These are phyloP conservation scores for Basidiobolus meristosporus DNA, from an alignment of 371 early-diverging fungal genomes.

Conservation along the genomic window DNA sequence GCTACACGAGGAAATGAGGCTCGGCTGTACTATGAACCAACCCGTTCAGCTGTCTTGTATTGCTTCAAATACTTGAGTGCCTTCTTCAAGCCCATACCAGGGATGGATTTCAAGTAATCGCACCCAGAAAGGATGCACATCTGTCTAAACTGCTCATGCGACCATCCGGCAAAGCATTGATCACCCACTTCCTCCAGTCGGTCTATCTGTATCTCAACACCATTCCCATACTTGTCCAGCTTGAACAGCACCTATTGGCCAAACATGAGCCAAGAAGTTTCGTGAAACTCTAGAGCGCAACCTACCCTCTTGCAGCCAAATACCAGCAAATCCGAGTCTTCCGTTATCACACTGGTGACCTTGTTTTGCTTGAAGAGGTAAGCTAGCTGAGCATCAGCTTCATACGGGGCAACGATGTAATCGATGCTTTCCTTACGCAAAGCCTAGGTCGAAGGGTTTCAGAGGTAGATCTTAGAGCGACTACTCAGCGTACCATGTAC, in stretches of 20 bases:
- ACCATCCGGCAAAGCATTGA: conserved; percentile 32
- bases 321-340: conserved; percentile 93
- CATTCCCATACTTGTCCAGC: conserved; percentile 51
- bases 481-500: conserved; percentile 11
- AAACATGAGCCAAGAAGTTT: neutral
- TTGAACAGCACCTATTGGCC: conserved; percentile 44
- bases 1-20: neutral
- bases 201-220: conserved; percentile 27
- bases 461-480: neutral
- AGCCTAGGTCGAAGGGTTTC: conserved; percentile 13
- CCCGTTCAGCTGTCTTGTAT: conserved; percentile 19
- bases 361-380: conserved; percentile 52
- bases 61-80: conserved; percentile 44
- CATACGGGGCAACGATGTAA: conserved; percentile 92
- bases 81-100: conserved; percentile 75
- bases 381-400: conserved; percentile 96
- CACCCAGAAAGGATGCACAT: conserved; percentile 95
- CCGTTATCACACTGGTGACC: conserved; percentile 76
- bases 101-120: conserved; percentile 77
- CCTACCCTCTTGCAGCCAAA: conserved; percentile 73
- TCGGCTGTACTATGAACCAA: conserved; percentile 3
- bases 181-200: conserved; percentile 19
- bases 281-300: neutral
- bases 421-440: conserved; percentile 41
- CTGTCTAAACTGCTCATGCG: conserved; percentile 43